Percentiles rank a stretch among this genome's conserved stretches.
These are phyloP conservation scores for Phytophthora hibernalis DNA, from an alignment of 352 stramenopile genomes.

Conservation along the genomic window DNA sequence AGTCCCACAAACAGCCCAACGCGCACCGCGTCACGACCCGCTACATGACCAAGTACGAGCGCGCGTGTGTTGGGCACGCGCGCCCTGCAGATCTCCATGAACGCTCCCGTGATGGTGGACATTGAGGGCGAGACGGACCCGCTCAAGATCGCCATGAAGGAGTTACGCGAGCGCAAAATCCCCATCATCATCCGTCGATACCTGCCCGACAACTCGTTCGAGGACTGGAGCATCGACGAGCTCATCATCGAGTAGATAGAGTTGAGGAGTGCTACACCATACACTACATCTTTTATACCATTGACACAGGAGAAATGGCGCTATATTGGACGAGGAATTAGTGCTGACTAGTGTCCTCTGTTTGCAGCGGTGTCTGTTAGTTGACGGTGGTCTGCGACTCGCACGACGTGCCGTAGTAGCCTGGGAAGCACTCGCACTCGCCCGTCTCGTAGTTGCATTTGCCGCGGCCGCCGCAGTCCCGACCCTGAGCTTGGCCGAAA, in stretches of 20 bases:
- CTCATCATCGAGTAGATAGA: conserved; percentile 97
- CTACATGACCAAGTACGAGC: conserved; percentile 99
- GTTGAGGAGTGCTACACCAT: conserved; percentile 16
- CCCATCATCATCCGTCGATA: conserved; percentile 99
- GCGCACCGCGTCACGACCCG: conserved; percentile 95
- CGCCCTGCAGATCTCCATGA: conserved; percentile 99
- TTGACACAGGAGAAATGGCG: background rate
- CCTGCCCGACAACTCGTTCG: conserved; percentile 98
- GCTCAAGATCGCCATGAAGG: conserved; percentile 99
- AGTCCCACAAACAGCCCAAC: conserved; percentile 89
- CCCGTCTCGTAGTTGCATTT: conserved; percentile 96
- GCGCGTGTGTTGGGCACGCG: conserved; percentile 98
- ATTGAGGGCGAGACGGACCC: conserved; percentile 99
- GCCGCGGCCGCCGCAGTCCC: conserved; percentile 93
- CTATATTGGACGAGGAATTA: conserved; percentile 26
- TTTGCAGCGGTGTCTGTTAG: conserved; percentile 38
- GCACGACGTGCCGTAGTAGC: conserved; percentile 96
- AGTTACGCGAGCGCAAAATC: conserved; percentile 99
- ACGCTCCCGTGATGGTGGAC: conserved; percentile 96
- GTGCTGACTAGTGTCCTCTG: background rate
- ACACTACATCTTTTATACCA: conserved; percentile 28
- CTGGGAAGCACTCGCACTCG: conserved; percentile 94
- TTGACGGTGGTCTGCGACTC: conserved; percentile 82
- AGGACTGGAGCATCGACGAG: conserved; percentile 99
- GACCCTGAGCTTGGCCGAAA: conserved; percentile 75